Base-by-base conservation (phyloP, 208 protist genomes). In the Leishmania gerbilli region DNA sequence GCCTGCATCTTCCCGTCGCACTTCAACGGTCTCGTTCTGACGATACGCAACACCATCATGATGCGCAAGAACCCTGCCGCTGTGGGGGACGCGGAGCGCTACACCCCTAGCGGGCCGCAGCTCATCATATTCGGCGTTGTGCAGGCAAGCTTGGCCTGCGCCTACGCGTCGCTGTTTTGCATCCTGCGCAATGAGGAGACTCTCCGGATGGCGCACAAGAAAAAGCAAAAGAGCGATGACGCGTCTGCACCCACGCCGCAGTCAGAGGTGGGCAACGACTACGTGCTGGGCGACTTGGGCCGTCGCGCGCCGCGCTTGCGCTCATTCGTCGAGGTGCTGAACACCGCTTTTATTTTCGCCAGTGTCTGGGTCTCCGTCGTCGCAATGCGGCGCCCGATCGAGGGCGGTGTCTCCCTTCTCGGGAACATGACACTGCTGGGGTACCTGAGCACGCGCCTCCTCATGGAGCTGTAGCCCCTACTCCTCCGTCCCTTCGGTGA, bases 11-110 rank as follows among this genome's bases (percentile, higher is more conserved):
- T 91, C 21, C 82, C 89, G 0, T 71, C 91, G 5, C 91, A 96
- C 77, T 92, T 94, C 84, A 89, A 96, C 62, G 93, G 93, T 2
- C 71, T 92, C 1, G 81, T 87, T 6, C 74, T 95, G 42, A 88
- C 87, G n/a, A 74, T 94, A 37, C 82, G 93, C 72, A 96, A 96
- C 64, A 65, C 84, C 45, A 47, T 95, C 68, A 84, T 93, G 74
- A 75, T 93, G 45, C 77, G 58, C n/a, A 45, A 78, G 58, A 62
- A 62, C 17, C 81, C 76, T 42, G 83, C 76, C 21, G 84, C 87
- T 9, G 77, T 93, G 27, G 65, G 51, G n/a, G 90, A 95, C 55
- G 78, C 55, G 1, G 89, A 92, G 74, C 87, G 92, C 15, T 91
- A 89, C 79, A 75, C 82, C 15, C 75, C 85, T 3, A 81, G 78